Conservation (phyloP, 2,329 filamentous ascomycete species). For the Neonectria magnoliae region DNA sequence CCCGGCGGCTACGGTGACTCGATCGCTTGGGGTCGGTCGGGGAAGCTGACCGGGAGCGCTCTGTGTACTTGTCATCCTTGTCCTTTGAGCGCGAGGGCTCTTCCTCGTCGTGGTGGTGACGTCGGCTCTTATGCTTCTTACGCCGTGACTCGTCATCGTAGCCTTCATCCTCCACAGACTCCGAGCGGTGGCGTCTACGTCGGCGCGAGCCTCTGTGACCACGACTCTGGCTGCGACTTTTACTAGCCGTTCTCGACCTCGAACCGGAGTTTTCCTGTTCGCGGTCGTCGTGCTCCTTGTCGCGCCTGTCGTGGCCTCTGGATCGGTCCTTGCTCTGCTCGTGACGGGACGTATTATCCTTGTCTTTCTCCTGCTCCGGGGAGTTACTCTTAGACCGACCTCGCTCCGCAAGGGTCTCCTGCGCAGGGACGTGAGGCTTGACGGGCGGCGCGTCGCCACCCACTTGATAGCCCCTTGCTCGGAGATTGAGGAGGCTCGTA, state of each 20-base stretch:
- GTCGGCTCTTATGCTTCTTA: constrained; percentile 59
- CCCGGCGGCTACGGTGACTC: constrained; percentile 69
- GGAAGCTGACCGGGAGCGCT: constrained; percentile 73
- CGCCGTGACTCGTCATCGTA: constrained; percentile 59
- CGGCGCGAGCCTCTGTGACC: constrained; percentile 59
- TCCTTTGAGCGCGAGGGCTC: constrained; percentile 51
- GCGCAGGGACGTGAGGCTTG: constrained; percentile 29
- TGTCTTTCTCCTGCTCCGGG: constrained; percentile 50
- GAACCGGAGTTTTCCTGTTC: constrained; percentile 47
- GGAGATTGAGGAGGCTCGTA: constrained; percentile 75
- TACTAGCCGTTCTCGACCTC: constrained; percentile 41
- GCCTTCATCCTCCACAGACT: constrained; percentile 60
- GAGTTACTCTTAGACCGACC: constrained; percentile 61
- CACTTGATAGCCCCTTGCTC: constrained; percentile 62
- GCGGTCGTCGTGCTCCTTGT: constrained; percentile 34
- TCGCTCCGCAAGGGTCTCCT: constrained; percentile 33
- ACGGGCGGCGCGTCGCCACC: constrained; percentile 50
- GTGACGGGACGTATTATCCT: constrained; percentile 46
- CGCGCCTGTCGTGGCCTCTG: constrained; percentile 40
- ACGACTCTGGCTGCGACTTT: constrained; percentile 52
- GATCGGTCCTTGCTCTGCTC: constrained; percentile 49
- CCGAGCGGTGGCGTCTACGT: constrained; percentile 66
- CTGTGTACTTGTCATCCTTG: constrained; percentile 56
- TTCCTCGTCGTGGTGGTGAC: constrained; percentile 57
- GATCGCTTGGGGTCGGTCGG: constrained; percentile 66